A percentile compares a stretch with the other conserved stretches of the same genome.
These are phyloP conservation scores for Spathaspora arborariae DNA, from an alignment of 805 yeast genomes.

Conservation along the genomic window DNA sequence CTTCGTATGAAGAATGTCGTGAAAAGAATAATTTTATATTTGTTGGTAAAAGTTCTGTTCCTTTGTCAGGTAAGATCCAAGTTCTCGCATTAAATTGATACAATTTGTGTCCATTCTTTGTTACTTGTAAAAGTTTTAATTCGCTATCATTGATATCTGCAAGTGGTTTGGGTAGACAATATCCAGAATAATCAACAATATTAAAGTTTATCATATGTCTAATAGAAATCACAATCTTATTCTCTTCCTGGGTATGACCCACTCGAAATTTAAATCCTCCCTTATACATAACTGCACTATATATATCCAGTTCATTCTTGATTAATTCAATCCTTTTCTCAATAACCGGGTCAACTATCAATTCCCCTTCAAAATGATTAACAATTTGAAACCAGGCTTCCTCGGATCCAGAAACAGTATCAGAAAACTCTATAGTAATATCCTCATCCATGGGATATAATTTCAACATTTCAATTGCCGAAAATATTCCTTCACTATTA, in stretches of 20 bases:
- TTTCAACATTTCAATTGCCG: slow-evolving; percentile 28
- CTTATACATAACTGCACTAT: neutral
- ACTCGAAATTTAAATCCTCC: neutral
- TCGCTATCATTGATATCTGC: neutral
- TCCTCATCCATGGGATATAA: slow-evolving; percentile 41
- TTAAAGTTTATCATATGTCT: slow-evolving; percentile 37
- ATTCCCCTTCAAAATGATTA: slow-evolving; percentile 15
- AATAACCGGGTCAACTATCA: slow-evolving; percentile 9
- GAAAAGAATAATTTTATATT: slow-evolving; percentile 39
- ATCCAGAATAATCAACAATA: slow-evolving; percentile 28
- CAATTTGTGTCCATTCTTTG: slow-evolving; percentile 19
- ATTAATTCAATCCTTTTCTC: slow-evolving; percentile 2
- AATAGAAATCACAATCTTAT: slow-evolving; percentile 20
- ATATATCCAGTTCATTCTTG: neutral
- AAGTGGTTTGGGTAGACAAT: slow-evolving; percentile 23
- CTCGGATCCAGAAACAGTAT: slow-evolving; percentile 48
- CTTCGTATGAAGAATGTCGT: slow-evolving; percentile 46
- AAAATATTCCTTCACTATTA: slow-evolving; percentile 39
- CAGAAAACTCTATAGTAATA: slow-evolving; percentile 38
- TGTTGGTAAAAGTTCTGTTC: slow-evolving; percentile 28
- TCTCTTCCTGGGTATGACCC: neutral
- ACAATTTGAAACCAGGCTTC: slow-evolving; percentile 44
- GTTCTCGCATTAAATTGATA: slow-evolving; percentile 18
- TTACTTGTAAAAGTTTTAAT: slow-evolving; percentile 12
- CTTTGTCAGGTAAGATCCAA: slow-evolving; percentile 27